Conservation (phyloP, 2,329 filamentous ascomycete genomes). For the Fonsecaea monophora region DNA sequence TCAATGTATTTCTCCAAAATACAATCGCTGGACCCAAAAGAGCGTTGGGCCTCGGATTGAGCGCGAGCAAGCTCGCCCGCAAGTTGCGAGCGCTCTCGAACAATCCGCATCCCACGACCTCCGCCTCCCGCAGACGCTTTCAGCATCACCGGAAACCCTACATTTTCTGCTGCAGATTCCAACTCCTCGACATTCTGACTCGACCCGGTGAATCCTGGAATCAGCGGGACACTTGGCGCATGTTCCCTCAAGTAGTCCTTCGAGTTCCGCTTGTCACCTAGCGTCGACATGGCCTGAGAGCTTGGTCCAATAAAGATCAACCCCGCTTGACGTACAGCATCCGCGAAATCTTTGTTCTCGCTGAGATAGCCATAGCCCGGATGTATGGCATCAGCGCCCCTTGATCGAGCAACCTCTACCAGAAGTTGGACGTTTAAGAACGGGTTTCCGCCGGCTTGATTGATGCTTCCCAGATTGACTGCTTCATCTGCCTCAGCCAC, state of each 20-base stretch:
- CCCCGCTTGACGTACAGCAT: slow-evolving; percentile 41
- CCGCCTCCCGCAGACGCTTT: slow-evolving; percentile 59
- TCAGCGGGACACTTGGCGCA: slow-evolving; percentile 43
- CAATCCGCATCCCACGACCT: slow-evolving; percentile 54
- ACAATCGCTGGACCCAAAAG: slow-evolving; percentile 52
- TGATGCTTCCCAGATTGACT: slow-evolving; percentile 41
- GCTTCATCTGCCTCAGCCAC: slow-evolving; percentile 46
- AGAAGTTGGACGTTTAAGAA: slow-evolving; percentile 45
- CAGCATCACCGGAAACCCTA: slow-evolving; percentile 53
- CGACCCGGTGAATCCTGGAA: slow-evolving; percentile 41
- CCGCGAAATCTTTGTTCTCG: slow-evolving; percentile 46
- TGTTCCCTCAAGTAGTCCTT: slow-evolving; percentile 41
- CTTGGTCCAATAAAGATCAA: slow-evolving; percentile 47
- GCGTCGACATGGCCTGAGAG: slow-evolving; percentile 42
- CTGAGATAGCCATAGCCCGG: slow-evolving; percentile 48
- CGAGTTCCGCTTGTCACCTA: slow-evolving; percentile 45
- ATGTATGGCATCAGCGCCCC: slow-evolving; percentile 42
- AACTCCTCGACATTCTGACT: slow-evolving; percentile 40
- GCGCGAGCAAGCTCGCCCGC: slow-evolving; percentile 47
- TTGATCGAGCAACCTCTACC: slow-evolving; percentile 40
- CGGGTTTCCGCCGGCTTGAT: slow-evolving; percentile 34
- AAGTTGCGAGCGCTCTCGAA: slow-evolving; percentile 44
- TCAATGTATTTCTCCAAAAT: slow-evolving; percentile 55
- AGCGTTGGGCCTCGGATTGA: slow-evolving; percentile 49
- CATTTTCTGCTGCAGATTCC: slow-evolving; percentile 38